Conservation (phyloP, 164 flowering plant species). For the Vitis amurensis region DNA sequence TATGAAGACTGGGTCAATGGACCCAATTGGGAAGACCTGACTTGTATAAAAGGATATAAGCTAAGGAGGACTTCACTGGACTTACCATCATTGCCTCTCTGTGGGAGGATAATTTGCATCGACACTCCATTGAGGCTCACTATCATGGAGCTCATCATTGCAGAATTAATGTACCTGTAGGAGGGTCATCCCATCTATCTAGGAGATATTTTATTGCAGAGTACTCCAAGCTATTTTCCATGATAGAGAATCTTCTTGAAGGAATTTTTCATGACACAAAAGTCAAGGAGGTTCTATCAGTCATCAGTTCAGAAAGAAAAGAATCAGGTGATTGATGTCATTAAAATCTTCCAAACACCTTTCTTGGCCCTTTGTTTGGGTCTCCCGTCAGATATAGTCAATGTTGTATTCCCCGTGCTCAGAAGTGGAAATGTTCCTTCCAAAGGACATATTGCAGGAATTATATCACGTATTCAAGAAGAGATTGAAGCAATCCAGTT, state of each 20-base stretch:
- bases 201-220: constrained; percentile 77
- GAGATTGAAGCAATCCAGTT: constrained; percentile 39
- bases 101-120: too few relatives aligned
- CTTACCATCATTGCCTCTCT: too few relatives aligned
- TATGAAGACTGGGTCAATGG: too few relatives aligned
- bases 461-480: too few relatives aligned
- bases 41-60: too few relatives aligned
- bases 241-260: constrained; percentile 48
- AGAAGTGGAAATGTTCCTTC: constrained; percentile 85
- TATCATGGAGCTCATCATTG: too few relatives aligned
- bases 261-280: constrained; percentile 89
- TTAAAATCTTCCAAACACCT: constrained; percentile 81
- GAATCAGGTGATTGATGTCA: constrained; percentile 71
- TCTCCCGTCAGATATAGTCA: constrained; percentile 82
- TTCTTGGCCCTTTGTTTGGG: constrained; percentile 75
- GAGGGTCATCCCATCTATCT: constrained; percentile 46
- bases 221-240: constrained; percentile 66
- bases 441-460: constrained; percentile 19
- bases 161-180: too few relatives aligned
- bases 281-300: constrained; percentile 89
- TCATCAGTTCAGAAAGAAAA: constrained; percentile 69
- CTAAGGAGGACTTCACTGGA: too few relatives aligned
- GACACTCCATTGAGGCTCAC: too few relatives aligned
- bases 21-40: too few relatives aligned
- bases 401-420: constrained; percentile 74